Percentiles rank a stretch among this genome's conserved stretches.
These are phyloP conservation scores for Colletotrichum kahawae DNA, from an alignment of 2,329 filamentous ascomycete genomes.

Conservation along the genomic window DNA sequence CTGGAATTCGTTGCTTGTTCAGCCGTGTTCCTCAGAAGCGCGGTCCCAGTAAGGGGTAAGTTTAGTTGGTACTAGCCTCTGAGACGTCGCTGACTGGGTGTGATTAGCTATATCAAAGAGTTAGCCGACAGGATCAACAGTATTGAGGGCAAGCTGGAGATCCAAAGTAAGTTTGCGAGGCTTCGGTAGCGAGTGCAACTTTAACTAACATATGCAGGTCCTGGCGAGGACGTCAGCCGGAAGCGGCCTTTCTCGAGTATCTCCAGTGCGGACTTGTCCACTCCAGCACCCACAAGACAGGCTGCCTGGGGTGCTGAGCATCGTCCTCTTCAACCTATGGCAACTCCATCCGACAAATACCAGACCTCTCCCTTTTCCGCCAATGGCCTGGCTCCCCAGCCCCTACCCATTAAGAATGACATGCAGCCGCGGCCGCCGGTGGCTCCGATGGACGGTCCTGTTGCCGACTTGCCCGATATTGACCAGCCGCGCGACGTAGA, in stretches of 20 bases:
- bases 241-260: constrained; percentile 42
- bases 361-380: constrained; percentile 37
- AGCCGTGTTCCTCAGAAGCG: constrained; percentile 88
- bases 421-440: constrained; percentile 40
- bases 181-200: not conserved
- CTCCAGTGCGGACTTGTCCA: constrained; percentile 35
- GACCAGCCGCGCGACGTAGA: constrained; percentile 42
- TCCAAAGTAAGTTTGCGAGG: constrained; percentile 35
- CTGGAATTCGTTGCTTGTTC: constrained; percentile 80
- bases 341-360: constrained; percentile 35
- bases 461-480: constrained; percentile 39
- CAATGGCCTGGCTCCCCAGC: constrained; percentile 51
- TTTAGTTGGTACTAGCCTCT: not conserved
- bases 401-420: constrained; percentile 42
- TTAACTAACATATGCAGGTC: constrained; percentile 7
- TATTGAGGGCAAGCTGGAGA: constrained; percentile 78
- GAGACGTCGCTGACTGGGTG: constrained; percentile 18
- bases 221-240: constrained; percentile 26
- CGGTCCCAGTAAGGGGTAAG: constrained; percentile 85
- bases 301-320: constrained; percentile 53
- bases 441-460: constrained; percentile 38
- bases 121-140: constrained; percentile 83
- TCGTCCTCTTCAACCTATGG: constrained; percentile 46
- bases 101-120: constrained; percentile 84
- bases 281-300: constrained; percentile 45